A percentile compares a stretch with the other conserved stretches of the same genome.
These are phyloP conservation scores for Morella rubra DNA, from an alignment of 306 rosid genomes.

Conservation along the genomic window DNA sequence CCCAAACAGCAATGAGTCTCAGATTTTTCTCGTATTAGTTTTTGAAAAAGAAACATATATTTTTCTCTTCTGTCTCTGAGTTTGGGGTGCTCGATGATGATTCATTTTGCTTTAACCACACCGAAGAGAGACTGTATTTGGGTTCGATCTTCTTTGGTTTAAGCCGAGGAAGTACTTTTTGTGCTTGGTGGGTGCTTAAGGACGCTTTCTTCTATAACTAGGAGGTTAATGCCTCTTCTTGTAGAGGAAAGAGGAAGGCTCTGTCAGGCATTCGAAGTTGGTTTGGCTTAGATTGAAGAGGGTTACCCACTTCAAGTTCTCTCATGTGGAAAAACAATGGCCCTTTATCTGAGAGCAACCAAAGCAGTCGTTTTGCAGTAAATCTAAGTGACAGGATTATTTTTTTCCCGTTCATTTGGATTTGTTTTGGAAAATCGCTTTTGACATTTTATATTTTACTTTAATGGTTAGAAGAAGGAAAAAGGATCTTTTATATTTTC, in stretches of 20 bases:
- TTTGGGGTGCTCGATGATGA: slow-evolving; percentile 61
- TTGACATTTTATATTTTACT: neutral
- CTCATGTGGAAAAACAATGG: slow-evolving; percentile 54
- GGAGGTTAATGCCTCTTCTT: slow-evolving; percentile 27
- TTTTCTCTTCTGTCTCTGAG: neutral
- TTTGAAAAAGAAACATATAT: neutral
- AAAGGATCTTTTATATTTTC: neutral
- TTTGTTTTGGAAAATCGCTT: too few species aligned
- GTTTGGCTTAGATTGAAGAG: slow-evolving; percentile 13
- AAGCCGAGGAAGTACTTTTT: slow-evolving; percentile 6
- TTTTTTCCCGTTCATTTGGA: too few species aligned
- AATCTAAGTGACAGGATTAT: too few species aligned
- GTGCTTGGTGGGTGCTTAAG: slow-evolving; percentile 37
- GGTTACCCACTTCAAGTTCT: slow-evolving; percentile 28
- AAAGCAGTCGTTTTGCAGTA: too few species aligned
- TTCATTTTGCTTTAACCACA: slow-evolving; percentile 79
- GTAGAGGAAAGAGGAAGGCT: slow-evolving; percentile 46
- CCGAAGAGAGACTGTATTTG: slow-evolving; percentile 40
- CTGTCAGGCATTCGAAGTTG: slow-evolving; percentile 36
- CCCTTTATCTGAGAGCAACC: slow-evolving; percentile 59
- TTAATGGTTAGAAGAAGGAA: neutral
- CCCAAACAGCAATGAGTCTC: neutral
- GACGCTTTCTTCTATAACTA: slow-evolving; percentile 37
- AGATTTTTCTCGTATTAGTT: neutral
- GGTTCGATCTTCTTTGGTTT: slow-evolving; percentile 9